Evolutionary conservation across 345 rosid genomes (phyloP).

Genomic region (Litchi chinensis): DNA sequence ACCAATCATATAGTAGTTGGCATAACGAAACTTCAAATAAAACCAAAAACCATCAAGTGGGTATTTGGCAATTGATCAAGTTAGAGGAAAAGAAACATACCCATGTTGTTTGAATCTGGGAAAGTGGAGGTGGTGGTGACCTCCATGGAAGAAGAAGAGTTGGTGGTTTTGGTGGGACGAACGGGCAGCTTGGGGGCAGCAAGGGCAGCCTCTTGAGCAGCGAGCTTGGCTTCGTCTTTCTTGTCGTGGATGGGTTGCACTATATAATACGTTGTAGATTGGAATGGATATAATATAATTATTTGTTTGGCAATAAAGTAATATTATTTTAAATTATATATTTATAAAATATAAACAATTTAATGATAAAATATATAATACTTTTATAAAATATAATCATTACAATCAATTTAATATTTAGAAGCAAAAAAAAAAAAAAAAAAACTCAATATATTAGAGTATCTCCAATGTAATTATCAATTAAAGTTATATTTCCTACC

Average conservation of each 20-base stretch:
- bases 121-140: constrained; percentile 24
- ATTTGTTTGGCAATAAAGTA: no score
- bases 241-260: constrained; percentile 62
- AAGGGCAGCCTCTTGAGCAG: constrained; percentile 82
- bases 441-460: no score
- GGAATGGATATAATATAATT: no score
- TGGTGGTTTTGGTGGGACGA: constrained; percentile 28
- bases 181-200: constrained; percentile 81
- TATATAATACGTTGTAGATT: constrained; percentile 4
- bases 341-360: no score
- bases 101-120: constrained; percentile 32
- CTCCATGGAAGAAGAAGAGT: constrained; percentile 51
- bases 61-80: neutral
- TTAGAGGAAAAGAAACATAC: constrained; percentile 27
- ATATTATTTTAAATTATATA: no score
- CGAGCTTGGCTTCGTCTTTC: constrained; percentile 83
- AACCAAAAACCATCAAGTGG: neutral
- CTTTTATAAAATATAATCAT: no score
- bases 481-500: no score
- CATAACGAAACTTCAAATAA: neutral
- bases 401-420: no score
- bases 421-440: no score
- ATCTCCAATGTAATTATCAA: no score
- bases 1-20: neutral
- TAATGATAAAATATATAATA: no score